phyloP scores from a whole-genome alignment of 2,329 filamentous ascomycete genomes.

The Gnomoniopsis sp. region DNA sequence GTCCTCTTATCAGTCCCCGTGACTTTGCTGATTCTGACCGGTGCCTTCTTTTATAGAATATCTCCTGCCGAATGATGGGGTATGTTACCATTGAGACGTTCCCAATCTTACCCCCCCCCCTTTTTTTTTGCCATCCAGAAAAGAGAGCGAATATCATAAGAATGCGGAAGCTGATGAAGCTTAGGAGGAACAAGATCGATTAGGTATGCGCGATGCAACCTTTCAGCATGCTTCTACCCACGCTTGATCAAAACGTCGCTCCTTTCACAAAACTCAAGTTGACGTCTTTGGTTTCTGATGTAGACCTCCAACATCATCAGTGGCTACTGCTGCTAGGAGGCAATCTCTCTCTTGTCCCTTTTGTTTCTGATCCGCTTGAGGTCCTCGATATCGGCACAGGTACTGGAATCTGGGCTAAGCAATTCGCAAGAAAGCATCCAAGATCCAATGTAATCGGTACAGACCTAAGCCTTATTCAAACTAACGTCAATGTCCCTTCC shows the following conservation, averaged over 20 bases:
- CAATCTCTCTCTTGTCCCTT: neutral
- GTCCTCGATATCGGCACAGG: slow-evolving; percentile 5
- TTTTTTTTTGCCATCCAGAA: too few species aligned
- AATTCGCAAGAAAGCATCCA: slow-evolving; percentile 5
- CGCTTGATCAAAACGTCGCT: neutral
- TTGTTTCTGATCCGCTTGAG: neutral
- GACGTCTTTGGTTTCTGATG: neutral
- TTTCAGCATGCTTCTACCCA: neutral
- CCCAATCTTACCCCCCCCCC: neutral
- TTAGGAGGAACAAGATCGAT: slow-evolving; percentile 1
- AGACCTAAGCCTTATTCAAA: slow-evolving; percentile 20
- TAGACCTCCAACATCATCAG: slow-evolving; percentile 1
- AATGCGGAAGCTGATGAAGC: neutral
- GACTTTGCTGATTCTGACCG: neutral
- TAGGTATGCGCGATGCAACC: neutral
- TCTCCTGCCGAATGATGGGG: neutral
- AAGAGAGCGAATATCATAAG: too few species aligned
- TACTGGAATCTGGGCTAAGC: slow-evolving; percentile 1
- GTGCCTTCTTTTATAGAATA: neutral
- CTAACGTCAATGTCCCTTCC: slow-evolving; percentile 16
- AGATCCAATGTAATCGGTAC: slow-evolving; percentile 13
- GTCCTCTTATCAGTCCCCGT: neutral
- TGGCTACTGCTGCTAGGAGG: neutral
- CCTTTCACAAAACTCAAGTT: neutral
- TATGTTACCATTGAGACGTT: neutral